Percentiles rank a stretch among this genome's conserved stretches.
phyloP scores from a whole-genome alignment of 1,284 basidiomycete genomes.

The Cryptococcus hybrid region DNA sequence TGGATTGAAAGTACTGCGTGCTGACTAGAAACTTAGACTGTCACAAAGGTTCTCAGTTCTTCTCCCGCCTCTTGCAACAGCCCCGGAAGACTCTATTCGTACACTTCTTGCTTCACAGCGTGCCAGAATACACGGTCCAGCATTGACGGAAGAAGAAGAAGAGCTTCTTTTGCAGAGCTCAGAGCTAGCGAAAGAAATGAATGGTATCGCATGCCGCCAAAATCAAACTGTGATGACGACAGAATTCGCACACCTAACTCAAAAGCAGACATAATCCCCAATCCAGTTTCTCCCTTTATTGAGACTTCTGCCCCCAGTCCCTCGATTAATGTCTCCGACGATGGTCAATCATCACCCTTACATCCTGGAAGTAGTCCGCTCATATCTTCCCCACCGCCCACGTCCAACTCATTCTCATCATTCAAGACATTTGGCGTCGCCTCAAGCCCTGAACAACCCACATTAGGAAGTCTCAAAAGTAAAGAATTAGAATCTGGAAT shows the following conservation, averaged over 20 bases:
- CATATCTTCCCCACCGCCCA: constrained; percentile 1
- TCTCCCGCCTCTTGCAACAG: constrained; percentile 32
- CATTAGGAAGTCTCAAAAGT: constrained; percentile 4
- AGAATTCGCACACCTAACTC: neutral
- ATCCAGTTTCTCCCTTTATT: constrained; percentile 3
- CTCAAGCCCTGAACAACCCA: constrained; percentile 6
- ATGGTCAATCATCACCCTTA: neutral
- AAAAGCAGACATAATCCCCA: neutral
- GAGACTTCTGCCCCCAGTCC: constrained; percentile 17
- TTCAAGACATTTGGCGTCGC: constrained; percentile 28
- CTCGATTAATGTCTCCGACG: constrained; percentile 6
- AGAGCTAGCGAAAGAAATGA: constrained; percentile 8
- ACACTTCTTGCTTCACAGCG: constrained; percentile 40
- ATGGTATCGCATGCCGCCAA: too few species aligned
- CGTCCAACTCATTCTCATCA: constrained; percentile 23
- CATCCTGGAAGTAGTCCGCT: neutral
- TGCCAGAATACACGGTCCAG: constrained; percentile 31
- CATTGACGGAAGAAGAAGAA: constrained; percentile 43
- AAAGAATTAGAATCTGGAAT: constrained; percentile 40
- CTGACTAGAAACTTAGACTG: constrained; percentile 17
- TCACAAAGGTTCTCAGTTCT: constrained; percentile 46
- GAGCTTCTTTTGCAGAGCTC: constrained; percentile 42
- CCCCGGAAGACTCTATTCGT: constrained; percentile 36
- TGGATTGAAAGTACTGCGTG: neutral
- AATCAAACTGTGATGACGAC: too few species aligned